These are phyloP conservation scores for Melaleuca quinquenervia DNA, from an alignment of 345 rosid species.

Conservation along the genomic window DNA sequence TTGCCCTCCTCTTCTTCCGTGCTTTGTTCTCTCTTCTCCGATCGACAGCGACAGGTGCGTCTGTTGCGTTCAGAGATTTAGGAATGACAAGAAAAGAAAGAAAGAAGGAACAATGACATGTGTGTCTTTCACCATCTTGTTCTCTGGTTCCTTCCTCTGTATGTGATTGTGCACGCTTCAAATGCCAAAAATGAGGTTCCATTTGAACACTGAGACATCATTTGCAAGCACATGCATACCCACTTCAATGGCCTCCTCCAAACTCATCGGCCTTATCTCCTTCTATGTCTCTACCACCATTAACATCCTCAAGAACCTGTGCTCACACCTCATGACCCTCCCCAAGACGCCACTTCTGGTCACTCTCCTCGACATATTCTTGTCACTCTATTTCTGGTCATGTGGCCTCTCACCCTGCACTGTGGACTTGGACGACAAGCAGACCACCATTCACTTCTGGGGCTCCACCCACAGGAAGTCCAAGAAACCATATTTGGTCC, in stretches of 20 bases:
- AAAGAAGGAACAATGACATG: neutral
- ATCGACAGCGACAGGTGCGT: neutral
- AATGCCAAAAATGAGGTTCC: neutral
- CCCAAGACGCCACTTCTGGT: conserved; percentile 15
- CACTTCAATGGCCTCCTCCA: neutral
- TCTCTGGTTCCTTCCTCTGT: neutral
- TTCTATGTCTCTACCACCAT: neutral
- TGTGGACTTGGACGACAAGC: conserved; percentile 37
- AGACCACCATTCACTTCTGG: conserved; percentile 63
- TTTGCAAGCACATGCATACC: neutral
- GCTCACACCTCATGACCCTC: neutral
- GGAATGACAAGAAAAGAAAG: neutral
- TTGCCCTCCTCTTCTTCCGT: neutral
- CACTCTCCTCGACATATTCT: conserved; percentile 17
- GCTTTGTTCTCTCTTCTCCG: neutral
- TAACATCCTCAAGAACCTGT: neutral
- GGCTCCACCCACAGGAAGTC: conserved; percentile 31
- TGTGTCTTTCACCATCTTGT: neutral
- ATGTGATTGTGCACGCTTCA: neutral
- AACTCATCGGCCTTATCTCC: neutral
- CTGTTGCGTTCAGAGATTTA: neutral
- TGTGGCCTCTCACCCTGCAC: conserved; percentile 46
- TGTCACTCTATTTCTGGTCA: conserved; percentile 33
- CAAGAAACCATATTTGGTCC: conserved; percentile 29
- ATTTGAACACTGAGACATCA: neutral